phyloP scores from a whole-genome alignment of 2,329 filamentous ascomycete genomes.

The Teratosphaeriaceae sp. region DNA sequence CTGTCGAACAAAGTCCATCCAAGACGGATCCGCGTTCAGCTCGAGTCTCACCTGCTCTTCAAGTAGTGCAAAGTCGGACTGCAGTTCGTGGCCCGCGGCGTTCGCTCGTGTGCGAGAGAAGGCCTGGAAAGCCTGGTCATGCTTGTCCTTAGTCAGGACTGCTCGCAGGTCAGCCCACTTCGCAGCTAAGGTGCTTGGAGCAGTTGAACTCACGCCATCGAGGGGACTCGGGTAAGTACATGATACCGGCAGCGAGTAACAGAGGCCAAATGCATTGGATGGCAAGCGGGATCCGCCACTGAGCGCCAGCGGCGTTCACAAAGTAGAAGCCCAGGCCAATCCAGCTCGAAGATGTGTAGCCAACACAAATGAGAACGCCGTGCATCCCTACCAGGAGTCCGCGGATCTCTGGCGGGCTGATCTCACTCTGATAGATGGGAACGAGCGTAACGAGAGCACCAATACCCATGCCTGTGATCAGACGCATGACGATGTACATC shows the following conservation, averaged over 20 bases:
- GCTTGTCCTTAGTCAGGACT: not conserved
- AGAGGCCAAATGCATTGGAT: too few species aligned
- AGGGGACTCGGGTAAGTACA: too few species aligned
- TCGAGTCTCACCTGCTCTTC: not conserved
- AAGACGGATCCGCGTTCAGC: not conserved
- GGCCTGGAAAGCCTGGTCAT: not conserved
- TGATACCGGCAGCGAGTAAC: too few species aligned
- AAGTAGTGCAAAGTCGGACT: not conserved
- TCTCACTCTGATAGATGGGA: constrained; percentile 10
- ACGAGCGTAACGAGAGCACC: constrained; percentile 25
- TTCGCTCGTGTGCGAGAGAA: not conserved
- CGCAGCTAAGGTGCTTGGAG: too few species aligned
- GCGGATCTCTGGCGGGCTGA: not conserved
- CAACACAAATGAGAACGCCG: not conserved
- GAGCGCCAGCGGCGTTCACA: too few species aligned
- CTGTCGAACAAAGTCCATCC: not conserved
- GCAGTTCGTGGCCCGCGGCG: not conserved
- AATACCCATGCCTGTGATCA: constrained; percentile 17
- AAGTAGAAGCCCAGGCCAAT: not conserved
- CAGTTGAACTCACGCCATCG: too few species aligned
- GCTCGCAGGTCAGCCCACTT: not conserved
- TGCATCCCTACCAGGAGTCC: not conserved
- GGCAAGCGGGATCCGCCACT: too few species aligned
- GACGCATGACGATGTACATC: not conserved
- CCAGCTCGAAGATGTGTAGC: not conserved